Percentiles rank a stretch among this genome's conserved stretches.
phyloP scores from a whole-genome alignment of 805 yeast genomes.

The Sugiyamaella smithiae region DNA sequence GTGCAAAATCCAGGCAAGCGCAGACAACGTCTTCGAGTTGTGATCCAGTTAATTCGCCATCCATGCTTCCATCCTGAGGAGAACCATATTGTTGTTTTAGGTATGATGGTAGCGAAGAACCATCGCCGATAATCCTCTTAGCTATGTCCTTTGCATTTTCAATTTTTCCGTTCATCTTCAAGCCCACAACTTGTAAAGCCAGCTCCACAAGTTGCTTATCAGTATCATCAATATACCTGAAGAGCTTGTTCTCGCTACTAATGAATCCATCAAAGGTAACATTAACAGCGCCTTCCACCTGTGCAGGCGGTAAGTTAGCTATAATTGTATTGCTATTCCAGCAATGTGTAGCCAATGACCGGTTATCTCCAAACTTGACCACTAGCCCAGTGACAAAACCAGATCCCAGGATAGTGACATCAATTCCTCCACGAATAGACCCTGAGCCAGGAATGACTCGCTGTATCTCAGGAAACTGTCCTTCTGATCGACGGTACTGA shows the following conservation, averaged over 20 bases:
- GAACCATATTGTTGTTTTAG: conserved; percentile 14
- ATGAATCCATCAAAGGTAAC: conserved; percentile 71
- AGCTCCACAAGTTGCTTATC: conserved; percentile 92
- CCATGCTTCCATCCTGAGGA: conserved; percentile 31
- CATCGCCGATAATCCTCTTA: conserved; percentile 73
- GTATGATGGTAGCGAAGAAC: conserved; percentile 11
- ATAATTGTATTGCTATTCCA: conserved; percentile 96
- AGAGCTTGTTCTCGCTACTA: conserved; percentile 41
- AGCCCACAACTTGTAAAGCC: conserved; percentile 93
- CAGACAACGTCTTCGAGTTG: conserved; percentile 28
- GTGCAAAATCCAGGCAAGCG: conserved; percentile 25
- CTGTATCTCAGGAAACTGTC: conserved; percentile 59
- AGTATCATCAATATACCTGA: conserved; percentile 92
- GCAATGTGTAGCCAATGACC: conserved; percentile 71
- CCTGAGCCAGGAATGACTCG: conserved; percentile 94
- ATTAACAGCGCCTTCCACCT: conserved; percentile 84
- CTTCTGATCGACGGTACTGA: conserved; percentile 6
- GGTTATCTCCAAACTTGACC: conserved; percentile 74
- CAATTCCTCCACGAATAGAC: conserved; percentile 93
- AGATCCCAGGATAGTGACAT: conserved; percentile 83
- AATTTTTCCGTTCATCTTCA: conserved; percentile 92
- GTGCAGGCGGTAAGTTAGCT: conserved; percentile 89
- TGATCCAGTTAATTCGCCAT: conserved; percentile 9
- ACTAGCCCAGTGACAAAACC: conserved; percentile 79
- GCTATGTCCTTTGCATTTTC: conserved; percentile 96